Evolutionary conservation across 192 early-diverging fungal genomes (phyloP).

Genomic region (Podila clonocystis): DNA sequence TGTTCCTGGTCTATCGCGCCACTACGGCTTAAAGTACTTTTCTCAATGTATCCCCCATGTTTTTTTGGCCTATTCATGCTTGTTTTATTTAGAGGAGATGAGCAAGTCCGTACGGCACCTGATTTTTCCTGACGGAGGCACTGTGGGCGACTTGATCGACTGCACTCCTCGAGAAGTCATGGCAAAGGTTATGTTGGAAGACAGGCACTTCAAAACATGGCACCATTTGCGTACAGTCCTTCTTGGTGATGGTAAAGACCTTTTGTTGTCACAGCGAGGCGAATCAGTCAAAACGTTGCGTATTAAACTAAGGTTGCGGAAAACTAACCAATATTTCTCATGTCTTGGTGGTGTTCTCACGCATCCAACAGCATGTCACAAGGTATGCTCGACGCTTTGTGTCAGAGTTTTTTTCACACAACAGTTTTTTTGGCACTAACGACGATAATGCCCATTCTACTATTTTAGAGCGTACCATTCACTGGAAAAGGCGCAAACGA

Average conservation of each 20-base stretch:
- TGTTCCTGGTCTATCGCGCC: no score
- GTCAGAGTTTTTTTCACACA: not conserved
- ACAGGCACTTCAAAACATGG: constrained; percentile 21
- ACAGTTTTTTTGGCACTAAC: no score
- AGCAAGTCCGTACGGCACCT: constrained; percentile 23
- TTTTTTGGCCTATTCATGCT: not conserved
- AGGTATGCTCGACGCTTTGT: not conserved
- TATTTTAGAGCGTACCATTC: constrained; percentile 13
- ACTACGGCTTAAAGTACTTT: no score
- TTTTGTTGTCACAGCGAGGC: not conserved
- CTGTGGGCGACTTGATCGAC: constrained; percentile 20
- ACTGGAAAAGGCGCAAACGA: constrained; percentile 20
- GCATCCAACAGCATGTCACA: constrained; percentile 18
- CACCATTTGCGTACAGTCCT: constrained; percentile 18
- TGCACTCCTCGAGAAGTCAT: constrained; percentile 10
- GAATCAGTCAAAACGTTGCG: no score
- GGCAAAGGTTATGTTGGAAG: constrained; percentile 22
- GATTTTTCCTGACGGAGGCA: not conserved
- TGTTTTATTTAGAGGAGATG: constrained; percentile 23
- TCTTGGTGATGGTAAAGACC: constrained; percentile 18
- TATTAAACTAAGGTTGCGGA: no score
- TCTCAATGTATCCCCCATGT: no score
- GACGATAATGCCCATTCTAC: not conserved
- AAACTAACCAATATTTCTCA: no score
- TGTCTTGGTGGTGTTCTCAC: not conserved